Evolutionary conservation across 1,284 basidiomycete genomes (phyloP).

Genomic region (Ustilago xerochloae): DNA sequence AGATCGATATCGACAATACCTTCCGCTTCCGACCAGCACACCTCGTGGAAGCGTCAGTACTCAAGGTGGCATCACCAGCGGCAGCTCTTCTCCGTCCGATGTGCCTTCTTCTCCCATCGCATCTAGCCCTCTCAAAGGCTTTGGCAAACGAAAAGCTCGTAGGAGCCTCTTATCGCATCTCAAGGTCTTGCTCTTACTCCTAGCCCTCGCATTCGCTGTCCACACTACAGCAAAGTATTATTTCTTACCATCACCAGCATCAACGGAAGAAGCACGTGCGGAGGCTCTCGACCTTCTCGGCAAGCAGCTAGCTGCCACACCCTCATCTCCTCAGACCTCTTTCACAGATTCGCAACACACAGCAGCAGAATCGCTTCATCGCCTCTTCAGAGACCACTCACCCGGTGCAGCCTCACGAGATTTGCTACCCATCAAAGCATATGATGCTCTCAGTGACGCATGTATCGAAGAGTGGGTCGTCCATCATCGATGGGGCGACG

Average conservation of each 20-base stretch:
- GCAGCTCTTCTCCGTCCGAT: background rate
- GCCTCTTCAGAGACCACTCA: slow-evolving; percentile 15
- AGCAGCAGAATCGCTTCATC: slow-evolving; percentile 15
- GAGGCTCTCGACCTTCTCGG: slow-evolving; percentile 10
- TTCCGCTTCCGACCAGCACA: slow-evolving; percentile 22
- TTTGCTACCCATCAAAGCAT: slow-evolving; percentile 24
- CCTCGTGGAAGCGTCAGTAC: slow-evolving; percentile 27
- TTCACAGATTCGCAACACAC: background rate
- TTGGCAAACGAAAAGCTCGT: slow-evolving; percentile 9
- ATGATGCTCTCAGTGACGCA: slow-evolving; percentile 35
- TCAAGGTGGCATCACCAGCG: slow-evolving; percentile 1
- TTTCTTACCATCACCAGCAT: slow-evolving; percentile 10
- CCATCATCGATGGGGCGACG: slow-evolving; percentile 25
- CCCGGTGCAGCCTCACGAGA: slow-evolving; percentile 21
- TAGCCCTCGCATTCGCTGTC: slow-evolving; percentile 5
- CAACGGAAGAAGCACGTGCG: slow-evolving; percentile 8
- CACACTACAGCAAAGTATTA: slow-evolving; percentile 1
- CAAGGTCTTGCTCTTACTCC: slow-evolving; percentile 5
- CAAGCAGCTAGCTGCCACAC: slow-evolving; percentile 11
- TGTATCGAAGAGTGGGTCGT: slow-evolving; percentile 43
- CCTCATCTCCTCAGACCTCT: background rate
- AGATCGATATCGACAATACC: slow-evolving; percentile 23
- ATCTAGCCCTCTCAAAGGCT: background rate
- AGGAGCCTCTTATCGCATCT: slow-evolving; percentile 12
- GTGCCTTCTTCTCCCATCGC: background rate